Percentiles rank a stretch among this genome's conserved stretches.
phyloP scores from a whole-genome alignment of 371 early-diverging fungal species.

The Mortierella sp. region DNA sequence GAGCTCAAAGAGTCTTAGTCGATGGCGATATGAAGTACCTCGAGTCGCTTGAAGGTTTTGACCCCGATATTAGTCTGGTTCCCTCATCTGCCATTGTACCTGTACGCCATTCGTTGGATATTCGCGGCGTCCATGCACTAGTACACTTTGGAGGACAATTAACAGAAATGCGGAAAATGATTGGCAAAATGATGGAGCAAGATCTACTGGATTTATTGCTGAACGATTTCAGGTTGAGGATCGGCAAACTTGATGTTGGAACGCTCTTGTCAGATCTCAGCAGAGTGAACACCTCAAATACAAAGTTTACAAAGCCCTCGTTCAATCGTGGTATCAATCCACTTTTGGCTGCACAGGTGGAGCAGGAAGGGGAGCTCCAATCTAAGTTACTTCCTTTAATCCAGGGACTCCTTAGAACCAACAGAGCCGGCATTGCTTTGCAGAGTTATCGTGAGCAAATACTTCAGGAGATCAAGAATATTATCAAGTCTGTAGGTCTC shows the following conservation, averaged over 20 bases:
- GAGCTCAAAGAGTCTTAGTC: slow-evolving; percentile 67
- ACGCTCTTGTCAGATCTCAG: slow-evolving; percentile 50
- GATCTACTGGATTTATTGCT: slow-evolving; percentile 74
- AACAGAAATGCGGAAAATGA: slow-evolving; percentile 71
- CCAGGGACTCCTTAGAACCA: slow-evolving; percentile 79
- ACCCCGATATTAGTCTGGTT: slow-evolving; percentile 20
- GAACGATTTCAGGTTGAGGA: slow-evolving; percentile 64
- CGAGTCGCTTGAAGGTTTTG: slow-evolving; percentile 38
- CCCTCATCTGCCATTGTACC: slow-evolving; percentile 36
- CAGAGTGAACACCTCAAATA: slow-evolving; percentile 50
- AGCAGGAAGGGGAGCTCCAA: slow-evolving; percentile 62
- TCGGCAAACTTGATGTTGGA: slow-evolving; percentile 50
- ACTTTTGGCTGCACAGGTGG: slow-evolving; percentile 38
- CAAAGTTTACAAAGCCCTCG: slow-evolving; percentile 40
- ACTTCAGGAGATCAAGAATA: slow-evolving; percentile 75
- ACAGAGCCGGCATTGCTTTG: slow-evolving; percentile 71
- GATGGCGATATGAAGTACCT: slow-evolving; percentile 52
- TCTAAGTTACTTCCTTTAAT: slow-evolving; percentile 74
- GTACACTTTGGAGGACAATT: slow-evolving; percentile 71
- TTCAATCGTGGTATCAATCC: slow-evolving; percentile 42
- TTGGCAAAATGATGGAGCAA: slow-evolving; percentile 77
- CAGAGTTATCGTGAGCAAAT: slow-evolving; percentile 79
- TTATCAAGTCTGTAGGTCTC: slow-evolving; percentile 74
- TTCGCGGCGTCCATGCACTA: slow-evolving; percentile 68
- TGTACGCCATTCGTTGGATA: slow-evolving; percentile 57